Base-by-base conservation (phyloP, 768 basidiomycete genomes). In the Pleurotus citrinopileatus region DNA sequence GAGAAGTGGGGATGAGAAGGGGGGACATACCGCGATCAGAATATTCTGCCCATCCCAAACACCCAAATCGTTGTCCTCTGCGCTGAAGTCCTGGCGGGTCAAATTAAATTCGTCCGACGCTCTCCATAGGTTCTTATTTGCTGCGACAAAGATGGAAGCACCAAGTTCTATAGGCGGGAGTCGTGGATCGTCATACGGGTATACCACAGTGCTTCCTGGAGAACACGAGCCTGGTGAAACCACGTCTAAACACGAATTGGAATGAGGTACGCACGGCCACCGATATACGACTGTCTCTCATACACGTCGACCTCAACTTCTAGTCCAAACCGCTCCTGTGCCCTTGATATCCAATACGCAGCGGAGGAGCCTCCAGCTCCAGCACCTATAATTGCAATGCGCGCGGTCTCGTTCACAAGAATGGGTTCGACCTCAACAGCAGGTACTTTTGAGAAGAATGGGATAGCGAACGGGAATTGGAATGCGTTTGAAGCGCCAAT, bases 321-420 rank as follows among this genome's bases (percentile, higher is more conserved):
- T 28, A 91, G 59, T 2, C 80, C 83, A 54, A 78, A 84, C 22
- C 88, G 75, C 59, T 89, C 78, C 60, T 86, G 85, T 23, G 87
- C 89, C 64, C 87, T 88, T 17, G 81, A 79, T 51, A 95, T 84
- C 86, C 93, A 90, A 63, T 83, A 90, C 2, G 84, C 92, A 19
- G 93, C 89, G 22, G 91, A 88, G 13, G 82, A 83, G 7, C 94
- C 94, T 8, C 77, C 91, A 12, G 94, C 93, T 23, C 94, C 94
- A 0, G 94, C 94, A 15, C 94, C 94, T 52, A 97, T 82, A 63
- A 97, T 84, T 6, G 94, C 94, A 60, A 97, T 78, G 43, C 86
- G 72, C 42, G 84, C 80, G 0, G 74, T 62, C 15, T 57, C 54
- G 20, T 61, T 53, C n/a, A 57, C 55, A n/a, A 29, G 28, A 19